These are phyloP conservation scores for Alectoria sarmentosa DNA, from an alignment of 495 filamentous ascomycete species.

Conservation along the genomic window DNA sequence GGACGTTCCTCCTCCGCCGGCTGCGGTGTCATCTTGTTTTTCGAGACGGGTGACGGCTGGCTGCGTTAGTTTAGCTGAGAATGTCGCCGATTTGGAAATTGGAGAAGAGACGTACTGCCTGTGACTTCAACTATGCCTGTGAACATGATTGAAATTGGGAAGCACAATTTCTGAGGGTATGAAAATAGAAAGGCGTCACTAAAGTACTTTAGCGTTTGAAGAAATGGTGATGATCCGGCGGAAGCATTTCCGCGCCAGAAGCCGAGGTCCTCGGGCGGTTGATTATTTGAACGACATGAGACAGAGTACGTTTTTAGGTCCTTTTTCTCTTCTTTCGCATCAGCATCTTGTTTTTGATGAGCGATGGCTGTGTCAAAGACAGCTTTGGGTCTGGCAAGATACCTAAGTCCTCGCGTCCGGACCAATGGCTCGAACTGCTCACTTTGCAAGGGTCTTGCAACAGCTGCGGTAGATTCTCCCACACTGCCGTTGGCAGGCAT, in stretches of 20 bases:
- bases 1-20: conserved; percentile 71
- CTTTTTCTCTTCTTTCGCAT: background rate
- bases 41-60: conserved; percentile 77
- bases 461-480: conserved; percentile 16
- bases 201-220: conserved; percentile 15
- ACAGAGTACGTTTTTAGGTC: background rate
- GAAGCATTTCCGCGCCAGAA: background rate
- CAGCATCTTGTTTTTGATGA: background rate
- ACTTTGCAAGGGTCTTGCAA: conserved; percentile 20
- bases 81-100: background rate
- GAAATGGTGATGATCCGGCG: conserved; percentile 15
- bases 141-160: conserved; percentile 61
- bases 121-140: conserved; percentile 95
- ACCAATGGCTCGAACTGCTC: conserved; percentile 16
- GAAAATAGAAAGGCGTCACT: conserved; percentile 25
- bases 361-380: conserved; percentile 11
- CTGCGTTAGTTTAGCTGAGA: conserved; percentile 19
- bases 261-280: background rate
- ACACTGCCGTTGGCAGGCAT: conserved; percentile 72
- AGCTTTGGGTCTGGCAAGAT: background rate
- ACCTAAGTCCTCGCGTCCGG: background rate
- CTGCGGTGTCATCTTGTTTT: conserved; percentile 61
- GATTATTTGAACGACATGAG: background rate
- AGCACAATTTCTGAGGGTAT: background rate
- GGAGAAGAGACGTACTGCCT: conserved; percentile 56